Evolutionary conservation across 352 stramenopile genomes (phyloP), one percentile per base, ranked within the genome.

Genomic region (Phytophthora niederhauseri): DNA sequence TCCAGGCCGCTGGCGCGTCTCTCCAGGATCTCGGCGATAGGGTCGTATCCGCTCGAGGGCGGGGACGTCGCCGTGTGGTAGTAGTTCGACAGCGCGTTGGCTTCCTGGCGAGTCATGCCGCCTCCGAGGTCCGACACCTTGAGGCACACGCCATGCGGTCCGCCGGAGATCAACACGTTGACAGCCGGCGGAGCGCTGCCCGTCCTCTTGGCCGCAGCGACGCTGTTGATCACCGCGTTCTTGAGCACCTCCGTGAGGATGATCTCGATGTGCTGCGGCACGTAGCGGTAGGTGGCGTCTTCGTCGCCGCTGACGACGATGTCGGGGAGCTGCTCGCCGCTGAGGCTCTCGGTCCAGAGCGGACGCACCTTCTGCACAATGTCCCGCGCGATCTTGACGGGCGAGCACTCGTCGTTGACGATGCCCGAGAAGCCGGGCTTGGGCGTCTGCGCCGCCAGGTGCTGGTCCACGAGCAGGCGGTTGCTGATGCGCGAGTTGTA

Each of bases 401-500:
- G 87, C 38, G 84, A 92, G 43, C 80, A 90, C 48, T 83, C 49
- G 54, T 93, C 75, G 1, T 80, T 82, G 28, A 93, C 84, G 50
- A 95, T 81, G 7, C 87, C 85, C 1, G 82, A 76, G 66, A 85
- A 93, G 3, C 87, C 87, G 2, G 69, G 57, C 8, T 57, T 67
- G 0, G 85, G 85, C 5, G 77, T 86, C 70, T 92, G 84, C 20
- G 82, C 79, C 0, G 85, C 87, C 2, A 91, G 6, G 62, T 95
- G 87, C 65, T 95, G 87, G 66, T 95, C 87, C 72, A 93, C 78
- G 49, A 95, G 81, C 84, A 91, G 93, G 51, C 87, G 85, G 55
- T 93, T 92, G 59, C 85, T 80, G 56, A 95, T 95, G 36, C 87
- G 82, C 31, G 87, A 95, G 72, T 91, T 92, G 74, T 95, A 95